Percentiles rank a stretch among this genome's conserved stretches.
Conservation (phyloP, 495 filamentous ascomycete genomes). For the Daldinia childiae region DNA sequence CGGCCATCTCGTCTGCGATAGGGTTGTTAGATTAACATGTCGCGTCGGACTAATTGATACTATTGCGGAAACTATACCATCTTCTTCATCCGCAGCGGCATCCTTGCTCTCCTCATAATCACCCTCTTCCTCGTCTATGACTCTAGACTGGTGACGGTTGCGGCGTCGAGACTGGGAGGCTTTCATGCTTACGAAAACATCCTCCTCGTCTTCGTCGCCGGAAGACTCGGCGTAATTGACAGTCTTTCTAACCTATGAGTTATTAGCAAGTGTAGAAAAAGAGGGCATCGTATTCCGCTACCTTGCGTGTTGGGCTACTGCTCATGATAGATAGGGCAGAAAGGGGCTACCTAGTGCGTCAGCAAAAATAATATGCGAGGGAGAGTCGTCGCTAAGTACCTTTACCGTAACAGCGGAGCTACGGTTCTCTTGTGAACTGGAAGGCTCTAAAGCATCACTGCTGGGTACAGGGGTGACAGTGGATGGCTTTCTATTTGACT, state of each 20-base stretch:
- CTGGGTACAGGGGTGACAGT: constrained; percentile 80
- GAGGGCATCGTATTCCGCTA: constrained; percentile 32
- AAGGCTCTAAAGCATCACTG: constrained; percentile 71
- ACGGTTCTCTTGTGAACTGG: constrained; percentile 66
- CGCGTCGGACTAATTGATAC: not conserved
- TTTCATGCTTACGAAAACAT: constrained; percentile 60
- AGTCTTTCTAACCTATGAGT: constrained; percentile 58
- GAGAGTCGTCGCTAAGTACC: constrained; percentile 54
- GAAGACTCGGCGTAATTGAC: constrained; percentile 75
- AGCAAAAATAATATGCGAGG: constrained; percentile 49
- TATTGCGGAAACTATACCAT: constrained; percentile 52
- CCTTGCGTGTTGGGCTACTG: constrained; percentile 72
- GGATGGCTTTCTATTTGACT: constrained; percentile 56
- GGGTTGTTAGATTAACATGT: constrained; percentile 21
- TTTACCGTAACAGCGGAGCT: constrained; percentile 51
- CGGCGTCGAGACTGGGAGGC: constrained; percentile 45
- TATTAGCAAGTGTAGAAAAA: not conserved
- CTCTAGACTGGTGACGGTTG: constrained; percentile 46
- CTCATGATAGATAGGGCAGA: constrained; percentile 33
- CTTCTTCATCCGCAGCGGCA: constrained; percentile 68
- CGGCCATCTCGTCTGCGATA: constrained; percentile 72
- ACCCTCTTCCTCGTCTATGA: constrained; percentile 67
- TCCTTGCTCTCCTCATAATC: constrained; percentile 74
- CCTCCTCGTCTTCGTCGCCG: constrained; percentile 66
- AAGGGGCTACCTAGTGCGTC: constrained; percentile 47